Evolutionary conservation across 192 early-diverging fungal genomes (phyloP).

Genomic region (Coemansia sp.): DNA sequence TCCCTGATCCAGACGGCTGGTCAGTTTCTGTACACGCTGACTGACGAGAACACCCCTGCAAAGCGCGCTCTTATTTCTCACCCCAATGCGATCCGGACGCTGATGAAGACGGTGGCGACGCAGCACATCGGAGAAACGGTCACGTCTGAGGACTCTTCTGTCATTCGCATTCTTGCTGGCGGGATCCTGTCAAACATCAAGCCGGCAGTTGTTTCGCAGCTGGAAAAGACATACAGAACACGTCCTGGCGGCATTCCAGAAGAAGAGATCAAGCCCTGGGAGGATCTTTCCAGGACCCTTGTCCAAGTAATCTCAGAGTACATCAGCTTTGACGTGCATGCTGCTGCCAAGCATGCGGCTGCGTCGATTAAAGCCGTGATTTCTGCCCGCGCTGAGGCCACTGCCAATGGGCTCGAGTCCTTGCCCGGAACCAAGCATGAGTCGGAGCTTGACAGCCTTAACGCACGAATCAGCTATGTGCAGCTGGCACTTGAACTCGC

Average conservation of each 20-base stretch:
- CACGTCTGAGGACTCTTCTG: conserved; percentile 57
- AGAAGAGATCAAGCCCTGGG: conserved; percentile 58
- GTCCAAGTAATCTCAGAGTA: conserved; percentile 36
- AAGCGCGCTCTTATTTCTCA: conserved; percentile 60
- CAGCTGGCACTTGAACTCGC: conserved; percentile 76
- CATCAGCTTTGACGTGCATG: conserved; percentile 39
- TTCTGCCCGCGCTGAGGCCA: neutral
- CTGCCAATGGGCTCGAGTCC: conserved; percentile 11
- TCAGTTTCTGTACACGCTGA: conserved; percentile 81
- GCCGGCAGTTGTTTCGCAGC: conserved; percentile 21
- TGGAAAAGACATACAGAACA: conserved; percentile 17
- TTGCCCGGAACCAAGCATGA: conserved; percentile 13
- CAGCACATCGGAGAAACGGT: conserved; percentile 1
- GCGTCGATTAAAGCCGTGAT: conserved; percentile 20
- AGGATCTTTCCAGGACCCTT: conserved; percentile 31
- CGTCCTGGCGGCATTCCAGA: conserved; percentile 29
- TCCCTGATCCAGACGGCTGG: conserved; percentile 55
- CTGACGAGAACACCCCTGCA: conserved; percentile 71
- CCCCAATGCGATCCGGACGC: conserved; percentile 55
- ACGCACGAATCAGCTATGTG: conserved; percentile 32
- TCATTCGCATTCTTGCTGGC: conserved; percentile 69
- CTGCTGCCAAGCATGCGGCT: conserved; percentile 20
- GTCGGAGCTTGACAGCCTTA: conserved; percentile 19
- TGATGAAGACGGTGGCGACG: conserved; percentile 55
- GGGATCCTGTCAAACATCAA: conserved; percentile 60